phyloP scores from a whole-genome alignment of 2,329 filamentous ascomycete genomes.

The Botrytis tulipae region DNA sequence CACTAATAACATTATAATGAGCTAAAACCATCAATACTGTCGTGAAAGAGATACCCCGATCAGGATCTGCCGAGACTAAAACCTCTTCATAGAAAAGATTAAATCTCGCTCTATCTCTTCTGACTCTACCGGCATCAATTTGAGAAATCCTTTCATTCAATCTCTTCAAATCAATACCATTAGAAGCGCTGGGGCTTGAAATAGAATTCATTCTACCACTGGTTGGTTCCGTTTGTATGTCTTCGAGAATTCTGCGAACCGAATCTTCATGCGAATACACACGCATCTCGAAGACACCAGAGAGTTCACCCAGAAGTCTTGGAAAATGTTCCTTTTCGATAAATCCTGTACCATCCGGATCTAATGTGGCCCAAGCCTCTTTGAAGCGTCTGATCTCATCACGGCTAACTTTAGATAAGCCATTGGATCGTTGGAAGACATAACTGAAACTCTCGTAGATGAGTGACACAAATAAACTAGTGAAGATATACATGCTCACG shows the following conservation, averaged over 20 bases:
- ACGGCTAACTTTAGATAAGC: conserved; percentile 83
- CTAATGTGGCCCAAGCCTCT: conserved; percentile 94
- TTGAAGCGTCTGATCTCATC: conserved; percentile 97
- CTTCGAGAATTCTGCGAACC: conserved; percentile 80
- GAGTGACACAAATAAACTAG: conserved; percentile 95
- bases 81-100: conserved; percentile 98
- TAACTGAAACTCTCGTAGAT: conserved; percentile 99
- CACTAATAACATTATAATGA: conserved; percentile 97
- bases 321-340: conserved; percentile 90
- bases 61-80: conserved; percentile 85
- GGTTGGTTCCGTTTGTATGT: conserved; percentile 54
- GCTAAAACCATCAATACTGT: conserved; percentile 92
- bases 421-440: conserved; percentile 93
- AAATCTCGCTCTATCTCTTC: conserved; percentile 72
- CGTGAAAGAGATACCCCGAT: conserved; percentile 87
- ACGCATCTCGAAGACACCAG: conserved; percentile 94
- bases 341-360: conserved; percentile 86
- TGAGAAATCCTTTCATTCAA: conserved; percentile 70
- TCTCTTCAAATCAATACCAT: conserved; percentile 67
- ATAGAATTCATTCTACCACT: conserved; percentile 51
- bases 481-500: conserved; percentile 99
- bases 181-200: conserved; percentile 49
- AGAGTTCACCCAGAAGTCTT: conserved; percentile 83
- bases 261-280: conserved; percentile 92
- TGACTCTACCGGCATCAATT: conserved; percentile 74